Evolutionary conservation across 331 rosid species (phyloP).

Genomic region (Phaseolus coccineus): DNA sequence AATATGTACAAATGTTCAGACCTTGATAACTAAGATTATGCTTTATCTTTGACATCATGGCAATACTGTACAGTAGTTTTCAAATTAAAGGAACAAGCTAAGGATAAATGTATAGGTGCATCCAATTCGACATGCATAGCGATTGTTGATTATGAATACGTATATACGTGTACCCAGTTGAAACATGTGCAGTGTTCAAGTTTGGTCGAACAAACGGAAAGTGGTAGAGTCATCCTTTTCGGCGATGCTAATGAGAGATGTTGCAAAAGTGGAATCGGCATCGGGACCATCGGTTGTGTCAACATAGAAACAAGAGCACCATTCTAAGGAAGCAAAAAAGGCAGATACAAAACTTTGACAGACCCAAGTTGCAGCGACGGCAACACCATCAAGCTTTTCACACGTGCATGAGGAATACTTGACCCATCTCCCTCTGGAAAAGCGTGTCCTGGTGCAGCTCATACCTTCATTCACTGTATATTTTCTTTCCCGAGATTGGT

Average conservation of each 20-base stretch:
- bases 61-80: neutral
- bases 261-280: conserved; percentile 34
- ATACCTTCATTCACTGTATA: conserved; percentile 17
- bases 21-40: conserved; percentile 6
- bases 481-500: neutral
- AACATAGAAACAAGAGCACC: conserved; percentile 58
- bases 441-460: conserved; percentile 42
- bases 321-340: conserved; percentile 61
- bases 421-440: conserved; percentile 30
- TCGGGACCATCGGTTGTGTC: conserved; percentile 52
- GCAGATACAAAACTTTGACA: conserved; percentile 44
- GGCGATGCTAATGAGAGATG: conserved; percentile 38
- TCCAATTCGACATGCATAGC: neutral
- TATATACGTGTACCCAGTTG: neutral
- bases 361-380: conserved; percentile 53
- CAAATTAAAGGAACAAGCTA: conserved; percentile 26
- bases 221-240: conserved; percentile 14
- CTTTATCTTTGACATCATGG: neutral
- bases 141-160: neutral
- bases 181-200: neutral
- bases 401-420: conserved; percentile 34
- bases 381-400: conserved; percentile 52
- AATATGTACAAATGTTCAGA: neutral
- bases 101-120: neutral
- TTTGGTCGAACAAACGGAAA: conserved; percentile 18